A percentile compares a stretch with the other conserved stretches of the same genome.
phyloP scores from a whole-genome alignment of 352 stramenopile genomes.

The Phytophthora brassicae region DNA sequence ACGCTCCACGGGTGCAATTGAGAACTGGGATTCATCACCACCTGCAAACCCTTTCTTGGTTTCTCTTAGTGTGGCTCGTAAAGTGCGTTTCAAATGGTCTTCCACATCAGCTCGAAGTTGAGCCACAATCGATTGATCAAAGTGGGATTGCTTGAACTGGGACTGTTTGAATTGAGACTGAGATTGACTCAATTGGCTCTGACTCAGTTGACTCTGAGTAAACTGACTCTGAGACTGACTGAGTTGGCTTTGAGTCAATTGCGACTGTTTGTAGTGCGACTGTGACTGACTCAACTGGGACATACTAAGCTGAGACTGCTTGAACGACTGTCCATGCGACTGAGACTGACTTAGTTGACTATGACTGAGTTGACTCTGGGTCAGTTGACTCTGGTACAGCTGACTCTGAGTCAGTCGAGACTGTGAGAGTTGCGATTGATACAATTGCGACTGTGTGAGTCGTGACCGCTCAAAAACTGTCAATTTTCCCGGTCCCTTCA shows the following conservation, averaged over 20 bases:
- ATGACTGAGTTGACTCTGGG: background rate
- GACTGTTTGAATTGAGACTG: slow-evolving; percentile 19
- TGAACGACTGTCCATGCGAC: background rate
- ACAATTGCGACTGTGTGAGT: slow-evolving; percentile 25
- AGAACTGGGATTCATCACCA: slow-evolving; percentile 33
- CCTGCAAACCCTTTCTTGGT: slow-evolving; percentile 21
- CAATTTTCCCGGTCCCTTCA: background rate
- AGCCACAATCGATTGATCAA: slow-evolving; percentile 26
- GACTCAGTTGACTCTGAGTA: slow-evolving; percentile 7
- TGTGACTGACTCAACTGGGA: slow-evolving; percentile 20
- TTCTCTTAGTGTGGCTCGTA: slow-evolving; percentile 20
- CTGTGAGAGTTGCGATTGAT: slow-evolving; percentile 9
- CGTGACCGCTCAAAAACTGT: slow-evolving; percentile 26
- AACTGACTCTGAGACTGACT: slow-evolving; percentile 5
- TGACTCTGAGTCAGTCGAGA: slow-evolving; percentile 15
- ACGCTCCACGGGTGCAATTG: slow-evolving; percentile 37
- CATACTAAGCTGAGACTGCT: slow-evolving; percentile 1
- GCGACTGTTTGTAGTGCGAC: slow-evolving; percentile 8
- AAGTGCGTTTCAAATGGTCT: slow-evolving; percentile 30
- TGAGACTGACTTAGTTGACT: slow-evolving; percentile 1
- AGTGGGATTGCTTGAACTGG: slow-evolving; percentile 19
- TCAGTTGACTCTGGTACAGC: slow-evolving; percentile 1
- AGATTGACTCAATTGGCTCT: slow-evolving; percentile 2
- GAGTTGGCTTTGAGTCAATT: background rate
- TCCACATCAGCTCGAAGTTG: slow-evolving; percentile 36